Evolutionary conservation across 495 filamentous ascomycete species (phyloP), one percentile per base, ranked within the genome.

Genomic region (Penicilliopsis zonata): DNA sequence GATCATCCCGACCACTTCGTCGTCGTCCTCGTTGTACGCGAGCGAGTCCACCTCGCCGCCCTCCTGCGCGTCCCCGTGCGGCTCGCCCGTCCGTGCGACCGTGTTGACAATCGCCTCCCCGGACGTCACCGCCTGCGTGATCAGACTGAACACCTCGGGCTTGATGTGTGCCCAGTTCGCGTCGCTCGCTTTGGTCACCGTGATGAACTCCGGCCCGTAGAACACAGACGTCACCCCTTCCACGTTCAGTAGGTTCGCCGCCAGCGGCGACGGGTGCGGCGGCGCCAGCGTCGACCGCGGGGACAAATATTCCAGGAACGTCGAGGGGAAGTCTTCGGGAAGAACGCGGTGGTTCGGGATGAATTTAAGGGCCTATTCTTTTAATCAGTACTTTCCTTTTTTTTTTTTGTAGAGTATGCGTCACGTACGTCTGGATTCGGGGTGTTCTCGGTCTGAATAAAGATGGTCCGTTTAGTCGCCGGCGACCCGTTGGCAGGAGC

Each of bases 1-100:
- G 55, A 98, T 94, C 90, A 95, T 95, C 34, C 82, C 76, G 17
- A 96, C 76, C 7, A 94, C 85, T 55, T 98, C 90, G 39, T 76
- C 80, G 46, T 98, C 90, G 29, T 86, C 76, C 45, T 88, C 84
- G 41, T 86, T 72, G 48, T 80, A 93, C 25, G 61, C 63, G 18
- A 93, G 63, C 27, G 74, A 84, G 45, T 92, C 82, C 18, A 55
- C 51, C 42, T 72, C 66, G 6, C 50, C 65, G 4, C 64, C 64
- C 28, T 68, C 69, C 36, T 80, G 70, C 0, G 70, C 70, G n/a
- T n/a, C n/a, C n/a, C n/a, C n/a, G 18, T 55, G 46, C 10, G 68
- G 63, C 14, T 73, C 61, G 10, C 61, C 68, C 27, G 63, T 72
- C 34, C 67, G 67, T 42, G 80, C 82, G 4, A 76, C 65, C 0